phyloP scores from a whole-genome alignment of 2,329 filamentous ascomycete species.

The Teratosphaeria gauchensis region DNA sequence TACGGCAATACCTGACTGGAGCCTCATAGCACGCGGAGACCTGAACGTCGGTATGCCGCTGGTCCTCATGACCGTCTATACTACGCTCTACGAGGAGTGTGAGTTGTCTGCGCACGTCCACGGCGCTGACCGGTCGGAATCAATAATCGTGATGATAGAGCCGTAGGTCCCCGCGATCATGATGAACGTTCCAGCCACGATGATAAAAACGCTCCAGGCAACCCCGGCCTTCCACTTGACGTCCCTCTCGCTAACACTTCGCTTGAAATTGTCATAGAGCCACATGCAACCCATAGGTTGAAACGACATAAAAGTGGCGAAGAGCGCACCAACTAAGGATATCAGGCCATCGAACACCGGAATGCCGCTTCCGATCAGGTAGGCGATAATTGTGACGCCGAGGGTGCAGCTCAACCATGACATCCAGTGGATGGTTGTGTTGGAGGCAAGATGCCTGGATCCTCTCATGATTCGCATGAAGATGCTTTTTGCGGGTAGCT shows the following conservation, averaged over 20 bases:
- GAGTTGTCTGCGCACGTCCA: neutral
- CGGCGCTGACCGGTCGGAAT: constrained; percentile 19
- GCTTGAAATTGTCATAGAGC: constrained; percentile 34
- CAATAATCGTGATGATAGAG: constrained; percentile 32
- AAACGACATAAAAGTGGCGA: constrained; percentile 23
- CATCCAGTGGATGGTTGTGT: constrained; percentile 41
- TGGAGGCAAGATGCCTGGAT: constrained; percentile 40
- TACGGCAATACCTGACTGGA: neutral
- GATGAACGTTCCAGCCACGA: constrained; percentile 32
- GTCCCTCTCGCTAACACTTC: constrained; percentile 11
- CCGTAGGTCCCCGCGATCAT: constrained; percentile 39
- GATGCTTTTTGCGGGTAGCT: constrained; percentile 39
- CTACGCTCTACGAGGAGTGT: neutral
- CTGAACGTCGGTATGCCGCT: too few relatives aligned
- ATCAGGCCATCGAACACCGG: constrained; percentile 45
- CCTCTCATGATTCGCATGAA: constrained; percentile 45
- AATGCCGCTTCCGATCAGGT: constrained; percentile 40
- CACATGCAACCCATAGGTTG: constrained; percentile 32
- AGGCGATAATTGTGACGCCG: constrained; percentile 33
- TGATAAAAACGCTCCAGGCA: constrained; percentile 22
- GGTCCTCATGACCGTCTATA: neutral
- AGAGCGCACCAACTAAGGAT: constrained; percentile 38
- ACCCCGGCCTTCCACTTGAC: constrained; percentile 12
- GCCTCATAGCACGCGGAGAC: too few relatives aligned
- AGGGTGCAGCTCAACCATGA: constrained; percentile 40